Evolutionary conservation across 2,329 filamentous ascomycete species (phyloP), one percentile per base, ranked within the genome.

Genomic region (Aspergillus fumigatiaffinis): DNA sequence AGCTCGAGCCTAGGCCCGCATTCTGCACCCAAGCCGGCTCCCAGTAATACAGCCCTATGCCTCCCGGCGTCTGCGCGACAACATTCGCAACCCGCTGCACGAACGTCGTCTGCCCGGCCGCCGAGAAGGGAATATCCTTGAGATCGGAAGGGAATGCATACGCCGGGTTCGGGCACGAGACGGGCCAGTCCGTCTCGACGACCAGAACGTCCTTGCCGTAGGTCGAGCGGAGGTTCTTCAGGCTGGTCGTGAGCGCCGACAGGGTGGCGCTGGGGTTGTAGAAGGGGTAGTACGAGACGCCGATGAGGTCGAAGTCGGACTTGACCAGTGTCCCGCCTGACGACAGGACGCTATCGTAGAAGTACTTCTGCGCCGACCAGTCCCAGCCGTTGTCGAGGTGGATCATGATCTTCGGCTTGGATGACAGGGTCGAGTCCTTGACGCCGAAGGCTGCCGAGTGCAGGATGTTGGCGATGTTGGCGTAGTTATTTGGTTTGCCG

Each of bases 351-450:
- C 76, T 77, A 25, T 80, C 80, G 73, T 90, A 91, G 72, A 84
- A 89, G 76, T 80, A 86, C 59, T 87, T 74, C 68, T 90, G 87
- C 2, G 82, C 82, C 3, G 73, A 77, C 85, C 84, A 89, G 61
- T 87, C 81, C 86, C 87, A 91, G n/a, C 88, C 88, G 66, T 89
- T 87, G 70, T 91, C 87, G 3, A 90, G 79, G 66, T 91, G 88
- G 44, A 91, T 83, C 85, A 91, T 86, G 71, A 90, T 89, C 68
- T 86, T 83, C 1, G 87, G 86, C 60, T 82, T 80, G 0, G 81
- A 77, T 44, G 70, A 71, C 26, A 88, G 74, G 3, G 72, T 76
- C 4, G 84, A 87, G 65, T 88, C 84, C 65, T 85, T 87, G 66
- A 91, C 80, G 2, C 84, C 88, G 56, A 78, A 81, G 0, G 84